phyloP scores from a whole-genome alignment of 192 early-diverging fungal species.

The Rhizoclosmatium sp. region DNA sequence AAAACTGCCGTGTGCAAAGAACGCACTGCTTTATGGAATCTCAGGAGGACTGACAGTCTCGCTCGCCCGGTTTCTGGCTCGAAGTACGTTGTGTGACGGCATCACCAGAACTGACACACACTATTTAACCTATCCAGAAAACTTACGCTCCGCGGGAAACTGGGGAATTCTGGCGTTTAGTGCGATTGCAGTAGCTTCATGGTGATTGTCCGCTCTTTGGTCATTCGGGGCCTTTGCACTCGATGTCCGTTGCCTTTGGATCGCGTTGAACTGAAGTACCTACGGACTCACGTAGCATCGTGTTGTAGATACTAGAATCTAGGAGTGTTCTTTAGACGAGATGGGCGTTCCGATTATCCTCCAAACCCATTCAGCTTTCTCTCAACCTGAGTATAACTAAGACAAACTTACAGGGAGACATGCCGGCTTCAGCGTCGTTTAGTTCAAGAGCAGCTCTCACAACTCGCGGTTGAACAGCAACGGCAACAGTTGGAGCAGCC shows the following conservation, averaged over 20 bases:
- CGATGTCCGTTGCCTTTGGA: neutral
- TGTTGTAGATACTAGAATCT: neutral
- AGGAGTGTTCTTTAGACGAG: neutral
- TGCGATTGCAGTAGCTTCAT: slow-evolving; percentile 27
- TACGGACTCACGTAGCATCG: neutral
- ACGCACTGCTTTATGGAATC: slow-evolving; percentile 38
- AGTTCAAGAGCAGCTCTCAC: slow-evolving; percentile 28
- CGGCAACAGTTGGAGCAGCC: neutral
- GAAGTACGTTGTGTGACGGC: neutral
- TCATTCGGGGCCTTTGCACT: neutral
- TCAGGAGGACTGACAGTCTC: slow-evolving; percentile 23
- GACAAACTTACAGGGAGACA: slow-evolving; percentile 20
- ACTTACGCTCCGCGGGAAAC: slow-evolving; percentile 23
- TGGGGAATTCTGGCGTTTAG: slow-evolving; percentile 34
- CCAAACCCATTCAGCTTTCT: neutral
- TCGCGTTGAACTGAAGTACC: neutral
- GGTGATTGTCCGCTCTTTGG: slow-evolving; percentile 14
- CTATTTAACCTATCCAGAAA: neutral
- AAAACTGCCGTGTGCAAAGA: slow-evolving; percentile 23
- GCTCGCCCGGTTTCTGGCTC: slow-evolving; percentile 10
- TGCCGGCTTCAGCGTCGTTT: slow-evolving; percentile 33
- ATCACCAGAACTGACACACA: no score
- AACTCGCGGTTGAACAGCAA: slow-evolving; percentile 27
- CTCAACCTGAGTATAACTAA: neutral
- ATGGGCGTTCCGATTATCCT: neutral